These are phyloP conservation scores for Alternaria dauci DNA, from an alignment of 2,329 filamentous ascomycete species.

Conservation along the genomic window DNA sequence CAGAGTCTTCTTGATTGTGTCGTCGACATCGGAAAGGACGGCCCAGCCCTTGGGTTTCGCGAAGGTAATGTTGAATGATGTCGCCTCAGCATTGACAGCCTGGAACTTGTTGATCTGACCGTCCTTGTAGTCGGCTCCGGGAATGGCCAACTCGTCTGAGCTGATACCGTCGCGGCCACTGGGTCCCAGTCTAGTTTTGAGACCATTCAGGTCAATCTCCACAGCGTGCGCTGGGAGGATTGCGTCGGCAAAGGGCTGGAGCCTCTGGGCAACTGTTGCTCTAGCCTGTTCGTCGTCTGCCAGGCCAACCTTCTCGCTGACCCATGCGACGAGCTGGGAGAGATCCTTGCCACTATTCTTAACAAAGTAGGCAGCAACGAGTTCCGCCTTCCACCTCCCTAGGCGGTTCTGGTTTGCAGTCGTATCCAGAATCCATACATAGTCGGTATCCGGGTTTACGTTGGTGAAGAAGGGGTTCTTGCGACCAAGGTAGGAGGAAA, in stretches of 20 bases:
- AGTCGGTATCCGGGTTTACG: slow-evolving; percentile 70
- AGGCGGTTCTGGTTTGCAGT: slow-evolving; percentile 71
- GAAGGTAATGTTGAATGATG: slow-evolving; percentile 74
- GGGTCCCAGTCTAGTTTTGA: slow-evolving; percentile 65
- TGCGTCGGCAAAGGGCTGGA: slow-evolving; percentile 80
- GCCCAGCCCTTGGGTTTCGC: slow-evolving; percentile 82
- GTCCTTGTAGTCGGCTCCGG: slow-evolving; percentile 53
- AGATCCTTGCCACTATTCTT: slow-evolving; percentile 73
- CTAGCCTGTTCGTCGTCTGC: slow-evolving; percentile 60
- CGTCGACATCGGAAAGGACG: slow-evolving; percentile 89
- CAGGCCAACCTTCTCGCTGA: slow-evolving; percentile 75
- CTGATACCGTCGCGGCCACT: slow-evolving; percentile 77
- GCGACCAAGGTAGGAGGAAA: slow-evolving; percentile 51
- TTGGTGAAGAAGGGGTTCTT: slow-evolving; percentile 48
- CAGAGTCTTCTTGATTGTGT: slow-evolving; percentile 91
- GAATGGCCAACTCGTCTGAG: slow-evolving; percentile 64
- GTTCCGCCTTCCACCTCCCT: slow-evolving; percentile 78
- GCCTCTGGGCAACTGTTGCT: slow-evolving; percentile 69
- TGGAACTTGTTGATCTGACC: slow-evolving; percentile 42
- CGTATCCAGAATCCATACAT: slow-evolving; percentile 90
- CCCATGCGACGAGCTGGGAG: slow-evolving; percentile 72
- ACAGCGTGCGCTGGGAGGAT: slow-evolving; percentile 75
- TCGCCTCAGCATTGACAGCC: slow-evolving; percentile 48
- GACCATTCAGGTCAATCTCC: slow-evolving; percentile 65
- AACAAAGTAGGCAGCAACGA: slow-evolving; percentile 82